Evolutionary conservation across 768 basidiomycete genomes (phyloP), one percentile per base, ranked within the genome.

Genomic region (Boletellus emodensis): DNA sequence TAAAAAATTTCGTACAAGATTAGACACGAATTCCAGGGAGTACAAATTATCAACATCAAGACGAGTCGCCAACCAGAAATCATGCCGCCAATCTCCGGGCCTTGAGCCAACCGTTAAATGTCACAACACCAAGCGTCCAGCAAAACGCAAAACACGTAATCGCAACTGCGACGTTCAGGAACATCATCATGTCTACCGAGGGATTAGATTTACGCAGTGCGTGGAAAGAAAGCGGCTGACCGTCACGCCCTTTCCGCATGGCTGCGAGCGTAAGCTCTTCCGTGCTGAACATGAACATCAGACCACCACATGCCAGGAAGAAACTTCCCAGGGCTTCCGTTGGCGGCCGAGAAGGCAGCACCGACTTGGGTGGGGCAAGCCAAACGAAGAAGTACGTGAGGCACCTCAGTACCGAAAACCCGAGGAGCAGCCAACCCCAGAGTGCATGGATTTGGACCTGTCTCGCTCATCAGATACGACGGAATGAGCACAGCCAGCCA

Each of bases 361-460:
- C 75, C 2, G 90, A 92, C 12, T 78, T 77, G 7, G 91, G 87
- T 12, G 94, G 94, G 26, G 78, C 75, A 40, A 94, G 75, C 89
- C 89, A 97, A 36, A 95, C 76, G 81, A 97, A 93, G 72, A 94
- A 90, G 66, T 97, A 98, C 2, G 94, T 97, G 35, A 94, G 60
- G 63, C 86, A 90, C 45, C 95, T 81, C 52, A 94, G 71, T 8
- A 89, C 74, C 6, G 89, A 80, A 64, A 87, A 93, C 4, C 73
- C 86, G 48, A 85, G 76, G 13, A 98, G 82, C 20, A 94, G 75
- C 69, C 82, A 84, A 41, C 95, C 95, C 95, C 95, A 98, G 4
- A 97, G 75, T 30, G 77, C 67, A 67, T 98, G 95, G 45, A 97
- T 87, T 64, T 93, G 83, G 36, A 96, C 92, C 80, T 89, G 54